Evolutionary conservation across 805 yeast genomes (phyloP).

Genomic region (Candida taoyuanica): DNA sequence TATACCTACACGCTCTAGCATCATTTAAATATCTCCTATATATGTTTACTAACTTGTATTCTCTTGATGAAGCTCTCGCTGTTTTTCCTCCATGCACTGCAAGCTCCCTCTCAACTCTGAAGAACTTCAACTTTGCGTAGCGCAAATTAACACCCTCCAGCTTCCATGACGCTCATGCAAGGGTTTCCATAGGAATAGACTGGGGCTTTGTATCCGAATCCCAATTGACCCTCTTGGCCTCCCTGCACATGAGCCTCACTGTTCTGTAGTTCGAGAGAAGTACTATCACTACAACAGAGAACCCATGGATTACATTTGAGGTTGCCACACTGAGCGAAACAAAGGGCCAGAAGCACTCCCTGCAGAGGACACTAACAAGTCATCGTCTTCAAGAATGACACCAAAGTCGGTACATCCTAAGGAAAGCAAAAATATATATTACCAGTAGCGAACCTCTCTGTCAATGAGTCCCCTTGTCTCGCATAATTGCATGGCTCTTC

Average conservation of each 20-base stretch:
- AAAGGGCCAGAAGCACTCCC: conserved; percentile 76
- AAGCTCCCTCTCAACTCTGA: conserved; percentile 14
- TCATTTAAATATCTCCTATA: too few relatives aligned
- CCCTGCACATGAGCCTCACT: conserved; percentile 5
- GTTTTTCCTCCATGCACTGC: conserved; percentile 13
- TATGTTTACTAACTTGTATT: conserved; percentile 5
- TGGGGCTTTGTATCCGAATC: neutral
- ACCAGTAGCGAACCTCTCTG: conserved; percentile 83
- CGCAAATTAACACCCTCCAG: conserved; percentile 7
- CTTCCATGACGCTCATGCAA: too few relatives aligned
- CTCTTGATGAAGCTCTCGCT: conserved; percentile 13
- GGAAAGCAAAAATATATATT: conserved; percentile 74
- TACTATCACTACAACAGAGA: conserved; percentile 64
- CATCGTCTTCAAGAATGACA: conserved; percentile 82
- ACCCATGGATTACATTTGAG: conserved; percentile 88
- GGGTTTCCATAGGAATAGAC: conserved; percentile 1
- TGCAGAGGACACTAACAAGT: conserved; percentile 79
- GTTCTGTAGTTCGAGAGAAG: conserved; percentile 8
- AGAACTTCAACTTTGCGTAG: conserved; percentile 12
- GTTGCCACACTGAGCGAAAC: conserved; percentile 74
- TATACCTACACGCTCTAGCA: too few relatives aligned
- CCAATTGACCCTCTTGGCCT: too few relatives aligned
- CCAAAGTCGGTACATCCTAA: conserved; percentile 87
- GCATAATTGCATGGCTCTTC: conserved; percentile 70
- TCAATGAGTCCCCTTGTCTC: conserved; percentile 67